Base-by-base conservation (phyloP, 257 asterid species). In the Solanum peruvianum region DNA sequence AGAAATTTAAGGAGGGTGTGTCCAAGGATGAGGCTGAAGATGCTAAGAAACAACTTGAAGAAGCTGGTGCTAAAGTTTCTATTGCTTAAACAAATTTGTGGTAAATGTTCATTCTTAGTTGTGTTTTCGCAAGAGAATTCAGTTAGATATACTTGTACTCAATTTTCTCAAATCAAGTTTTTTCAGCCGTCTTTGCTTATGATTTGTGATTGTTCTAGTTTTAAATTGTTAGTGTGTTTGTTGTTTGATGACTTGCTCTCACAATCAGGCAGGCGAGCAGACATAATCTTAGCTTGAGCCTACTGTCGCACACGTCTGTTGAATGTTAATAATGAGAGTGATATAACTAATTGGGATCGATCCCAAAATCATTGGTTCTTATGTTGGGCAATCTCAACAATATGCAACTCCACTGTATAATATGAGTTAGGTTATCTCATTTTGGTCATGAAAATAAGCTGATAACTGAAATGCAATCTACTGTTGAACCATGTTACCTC, bases 1-100 rank as follows among this genome's bases (percentile, higher is more conserved):
- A 96, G 95, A 95, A 96, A 84, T 94, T 96, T 64, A 96, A 92
- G 90, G 99, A 94, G 89, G 99, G 94, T 10, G 89, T 93, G 86
- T 89, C 97, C n/a, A 93, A 94, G 47, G 98, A 96, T 23, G 99
- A 96, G 52, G 98, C 98, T 11, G 98, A 95, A 58, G 99, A 95
- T 58, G 98, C 97, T 27, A 96, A 95, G 93, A 96, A 96, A 91
- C 96, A 95, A 92, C 99, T 95, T 3, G 98, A 95, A 87, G 98
- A 45, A 12, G 99, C 98, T 67, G 98, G 99, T 14, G 98, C 98
- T 7, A 94, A 94, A 87, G 89, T 96, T 23, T 85, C 97, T 35
- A 95, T 96, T 88, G 92, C 87, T 84, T 87, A 81, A 86, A 29
- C 23, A 3, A 35, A 45, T 16, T 49, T 80, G 69, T 41, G 83